Evolutionary conservation across 495 filamentous ascomycete genomes (phyloP), one percentile per base, ranked within the genome.

Genomic region (Penicillium goetzii): DNA sequence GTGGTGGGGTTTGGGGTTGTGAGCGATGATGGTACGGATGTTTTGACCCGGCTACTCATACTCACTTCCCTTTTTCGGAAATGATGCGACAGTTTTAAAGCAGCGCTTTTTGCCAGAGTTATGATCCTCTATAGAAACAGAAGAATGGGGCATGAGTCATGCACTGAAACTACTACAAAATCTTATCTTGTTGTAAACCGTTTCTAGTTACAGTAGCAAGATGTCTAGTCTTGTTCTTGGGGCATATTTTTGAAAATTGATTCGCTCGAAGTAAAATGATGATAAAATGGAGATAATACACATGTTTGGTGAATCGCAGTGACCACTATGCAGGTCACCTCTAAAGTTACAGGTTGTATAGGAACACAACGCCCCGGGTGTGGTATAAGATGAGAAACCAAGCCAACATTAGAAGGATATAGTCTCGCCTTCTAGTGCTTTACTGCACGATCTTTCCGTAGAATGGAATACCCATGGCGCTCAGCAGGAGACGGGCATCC

Each of bases 401-500:
- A 32, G 56, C 17, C 52, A n/a, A 41, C 43, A 45, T 38, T 53
- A 34, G 19, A 43, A 50, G 26, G 17, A 26, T 3, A 26, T n/a
- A 56, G 23, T 23, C 10, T 32, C 0, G 36, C 49, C 15, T 38
- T 11, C 23, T 43, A 33, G 45, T 33, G 55, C 34, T 26, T 58
- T 78, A 88, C 59, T 88, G 74, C 59, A 86, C 75, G 6, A 83
- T 70, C 77, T 92, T 89, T 65, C 92, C 92, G 66, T 90, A 85
- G 76, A 97, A 97, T 0, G 93, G 93, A 54, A 82, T 69, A 17
- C 95, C 95, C 71, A 97, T 77, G 28, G 92, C 83, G 70, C 87
- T 88, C 36, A 97, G 83, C 58, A 99, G 81, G 61, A 98, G 71
- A 64, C 91, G 86, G n/a, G 92, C 96, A 70, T 99, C 94, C 68